Evolutionary conservation across 441 rosid genomes (phyloP).

Genomic region (Pelargonium myrrhifolium): DNA sequence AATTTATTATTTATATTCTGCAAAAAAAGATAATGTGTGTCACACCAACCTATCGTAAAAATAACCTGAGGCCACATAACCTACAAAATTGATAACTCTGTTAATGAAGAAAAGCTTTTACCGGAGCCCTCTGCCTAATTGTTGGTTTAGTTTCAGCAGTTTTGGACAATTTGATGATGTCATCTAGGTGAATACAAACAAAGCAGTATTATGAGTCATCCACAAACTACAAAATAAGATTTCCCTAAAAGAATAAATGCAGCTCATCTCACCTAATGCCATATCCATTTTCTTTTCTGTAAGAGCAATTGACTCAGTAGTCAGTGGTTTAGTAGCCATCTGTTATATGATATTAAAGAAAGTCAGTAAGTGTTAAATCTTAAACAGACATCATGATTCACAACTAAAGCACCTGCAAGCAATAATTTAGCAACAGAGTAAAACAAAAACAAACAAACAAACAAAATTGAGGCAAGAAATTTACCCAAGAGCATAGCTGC

Average conservation of each 20-base stretch:
- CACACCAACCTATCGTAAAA: slow-evolving; percentile 9
- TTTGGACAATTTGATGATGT: slow-evolving; percentile 79
- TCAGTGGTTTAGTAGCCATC: slow-evolving; percentile 69
- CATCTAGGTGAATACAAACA: slow-evolving; percentile 36
- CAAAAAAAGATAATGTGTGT: slow-evolving; percentile 8
- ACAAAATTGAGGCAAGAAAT: too few relatives aligned
- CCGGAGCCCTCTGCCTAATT: slow-evolving; percentile 43
- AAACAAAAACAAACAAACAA: too few relatives aligned
- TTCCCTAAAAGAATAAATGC: background rate
- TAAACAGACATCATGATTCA: background rate
- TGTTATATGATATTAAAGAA: slow-evolving; percentile 16
- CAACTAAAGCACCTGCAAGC: background rate
- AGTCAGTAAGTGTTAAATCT: background rate
- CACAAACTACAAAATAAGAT: background rate
- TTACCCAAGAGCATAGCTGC: too few relatives aligned
- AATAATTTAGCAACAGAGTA: too few relatives aligned
- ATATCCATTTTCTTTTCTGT: slow-evolving; percentile 86
- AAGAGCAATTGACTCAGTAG: slow-evolving; percentile 61
- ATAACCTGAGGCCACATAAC: background rate
- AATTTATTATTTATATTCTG: slow-evolving; percentile 55
- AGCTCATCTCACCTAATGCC: slow-evolving; percentile 54
- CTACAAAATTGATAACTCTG: background rate
- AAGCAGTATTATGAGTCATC: slow-evolving; percentile 9
- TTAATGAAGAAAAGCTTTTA: slow-evolving; percentile 23
- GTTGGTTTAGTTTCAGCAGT: slow-evolving; percentile 34